Percentiles rank a stretch among this genome's conserved stretches.
phyloP scores from a whole-genome alignment of 1,284 basidiomycete species.

The Ustilago xerochloae region DNA sequence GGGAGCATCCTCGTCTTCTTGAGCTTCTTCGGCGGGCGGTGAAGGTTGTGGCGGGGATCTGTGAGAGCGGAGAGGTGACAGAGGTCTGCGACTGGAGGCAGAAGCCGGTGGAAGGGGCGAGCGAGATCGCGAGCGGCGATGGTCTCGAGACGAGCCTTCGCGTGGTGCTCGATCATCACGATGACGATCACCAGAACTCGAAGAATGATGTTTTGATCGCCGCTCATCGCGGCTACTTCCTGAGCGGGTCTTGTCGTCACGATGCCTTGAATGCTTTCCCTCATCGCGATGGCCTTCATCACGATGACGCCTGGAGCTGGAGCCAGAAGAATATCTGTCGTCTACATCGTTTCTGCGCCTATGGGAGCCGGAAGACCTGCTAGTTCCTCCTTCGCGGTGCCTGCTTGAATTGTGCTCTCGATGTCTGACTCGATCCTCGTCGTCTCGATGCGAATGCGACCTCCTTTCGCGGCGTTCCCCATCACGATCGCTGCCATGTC shows the following conservation, averaged over 20 bases:
- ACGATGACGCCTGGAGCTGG: constrained; percentile 11
- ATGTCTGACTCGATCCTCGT: neutral
- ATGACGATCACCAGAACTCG: neutral
- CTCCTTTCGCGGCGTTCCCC: constrained; percentile 6
- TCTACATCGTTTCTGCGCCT: constrained; percentile 1
- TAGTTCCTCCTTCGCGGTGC: neutral
- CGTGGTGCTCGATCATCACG: neutral
- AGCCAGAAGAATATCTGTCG: neutral
- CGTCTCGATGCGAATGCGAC: constrained; percentile 11
- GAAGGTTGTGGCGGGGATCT: neutral
- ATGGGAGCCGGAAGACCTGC: neutral
- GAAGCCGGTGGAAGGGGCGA: constrained; percentile 4
- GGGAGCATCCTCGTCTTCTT: constrained; percentile 72
- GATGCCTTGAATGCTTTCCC: constrained; percentile 5
- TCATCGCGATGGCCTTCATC: constrained; percentile 4
- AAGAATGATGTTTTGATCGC: neutral
- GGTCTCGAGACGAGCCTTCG: constrained; percentile 6
- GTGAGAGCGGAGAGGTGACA: neutral
- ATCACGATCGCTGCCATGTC: constrained; percentile 6
- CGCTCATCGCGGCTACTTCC: neutral
- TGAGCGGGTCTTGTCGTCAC: constrained; percentile 3
- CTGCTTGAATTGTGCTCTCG: neutral
- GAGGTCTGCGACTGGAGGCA: neutral
- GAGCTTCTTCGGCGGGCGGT: constrained; percentile 1
- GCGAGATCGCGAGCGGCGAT: constrained; percentile 5